These are phyloP conservation scores for Erysiphe neolycopersici DNA, from an alignment of 2,329 filamentous ascomycete genomes.

Conservation along the genomic window DNA sequence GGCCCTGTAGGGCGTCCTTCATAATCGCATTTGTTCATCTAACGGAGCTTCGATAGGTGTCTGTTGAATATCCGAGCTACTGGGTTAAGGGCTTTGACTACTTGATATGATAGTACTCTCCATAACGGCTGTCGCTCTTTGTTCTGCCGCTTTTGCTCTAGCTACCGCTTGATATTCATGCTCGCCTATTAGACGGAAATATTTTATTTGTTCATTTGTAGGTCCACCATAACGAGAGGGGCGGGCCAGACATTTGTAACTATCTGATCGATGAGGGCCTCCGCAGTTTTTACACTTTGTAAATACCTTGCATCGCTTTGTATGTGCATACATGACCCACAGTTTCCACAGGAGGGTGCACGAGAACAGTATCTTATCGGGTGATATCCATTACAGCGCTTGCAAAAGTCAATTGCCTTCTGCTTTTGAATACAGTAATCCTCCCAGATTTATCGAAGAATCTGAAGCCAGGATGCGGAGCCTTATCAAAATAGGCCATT, in stretches of 20 bases:
- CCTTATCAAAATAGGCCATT: not conserved
- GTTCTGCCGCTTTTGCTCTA: no score
- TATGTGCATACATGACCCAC: not conserved
- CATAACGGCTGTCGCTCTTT: no score
- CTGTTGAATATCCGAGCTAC: no score
- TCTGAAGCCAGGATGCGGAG: not conserved
- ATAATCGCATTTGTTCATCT: no score
- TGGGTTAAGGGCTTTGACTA: no score
- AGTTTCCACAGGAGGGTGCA: no score
- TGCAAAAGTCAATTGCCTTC: not conserved
- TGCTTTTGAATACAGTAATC: not conserved
- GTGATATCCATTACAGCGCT: not conserved
- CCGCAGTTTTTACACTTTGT: not conserved
- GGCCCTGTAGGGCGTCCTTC: no score
- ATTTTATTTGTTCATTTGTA: not conserved
- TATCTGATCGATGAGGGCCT: not conserved
- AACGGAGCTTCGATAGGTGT: no score
- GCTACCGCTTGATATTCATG: no score
- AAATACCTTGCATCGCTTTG: not conserved
- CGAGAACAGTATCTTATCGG: no score
- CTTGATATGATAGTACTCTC: no score
- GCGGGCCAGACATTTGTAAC: not conserved
- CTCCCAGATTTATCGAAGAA: not conserved
- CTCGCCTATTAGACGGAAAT: no score
- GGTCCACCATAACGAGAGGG: not conserved